Evolutionary conservation across 1,284 basidiomycete genomes (phyloP).

Genomic region (Irpex sp.): DNA sequence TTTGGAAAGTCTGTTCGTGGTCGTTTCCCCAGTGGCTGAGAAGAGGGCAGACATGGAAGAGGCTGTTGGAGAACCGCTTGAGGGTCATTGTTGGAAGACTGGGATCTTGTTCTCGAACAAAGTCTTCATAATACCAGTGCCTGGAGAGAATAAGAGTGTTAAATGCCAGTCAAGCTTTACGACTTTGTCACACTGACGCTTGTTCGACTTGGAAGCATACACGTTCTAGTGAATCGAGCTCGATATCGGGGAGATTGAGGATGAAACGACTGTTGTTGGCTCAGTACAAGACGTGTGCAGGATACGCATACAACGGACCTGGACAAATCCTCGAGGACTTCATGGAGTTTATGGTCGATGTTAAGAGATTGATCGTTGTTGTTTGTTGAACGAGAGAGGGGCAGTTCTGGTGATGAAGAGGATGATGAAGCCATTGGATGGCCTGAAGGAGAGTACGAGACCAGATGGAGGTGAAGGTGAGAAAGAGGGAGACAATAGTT

Average conservation of each 20-base stretch:
- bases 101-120: slow-evolving; percentile 88
- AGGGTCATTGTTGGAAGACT: slow-evolving; percentile 85
- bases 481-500: slow-evolving; percentile 10
- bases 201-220: slow-evolving; percentile 99
- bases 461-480: slow-evolving; percentile 40
- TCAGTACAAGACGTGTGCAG: slow-evolving; percentile 12
- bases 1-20: slow-evolving; percentile 77
- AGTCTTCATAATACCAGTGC: slow-evolving; percentile 99
- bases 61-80: slow-evolving; percentile 92
- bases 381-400: slow-evolving; percentile 43
- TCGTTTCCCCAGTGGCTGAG: slow-evolving; percentile 77
- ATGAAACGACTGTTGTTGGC: slow-evolving; percentile 79
- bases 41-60: slow-evolving; percentile 83
- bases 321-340: slow-evolving; percentile 88
- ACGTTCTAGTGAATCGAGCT: slow-evolving; percentile 87
- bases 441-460: slow-evolving; percentile 22
- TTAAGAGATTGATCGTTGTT: slow-evolving; percentile 39
- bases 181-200: slow-evolving; percentile 62
- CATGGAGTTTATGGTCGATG: slow-evolving; percentile 53
- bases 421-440: slow-evolving; percentile 50
- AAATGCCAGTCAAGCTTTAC: slow-evolving; percentile 9
- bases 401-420: slow-evolving; percentile 73
- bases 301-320: slow-evolving; percentile 45
- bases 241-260: slow-evolving; percentile 92
- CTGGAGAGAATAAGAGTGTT: slow-evolving; percentile 37